A percentile compares a stretch with the other conserved stretches of the same genome.
phyloP scores from a whole-genome alignment of 306 rosid species.

The Rubus idaeus region DNA sequence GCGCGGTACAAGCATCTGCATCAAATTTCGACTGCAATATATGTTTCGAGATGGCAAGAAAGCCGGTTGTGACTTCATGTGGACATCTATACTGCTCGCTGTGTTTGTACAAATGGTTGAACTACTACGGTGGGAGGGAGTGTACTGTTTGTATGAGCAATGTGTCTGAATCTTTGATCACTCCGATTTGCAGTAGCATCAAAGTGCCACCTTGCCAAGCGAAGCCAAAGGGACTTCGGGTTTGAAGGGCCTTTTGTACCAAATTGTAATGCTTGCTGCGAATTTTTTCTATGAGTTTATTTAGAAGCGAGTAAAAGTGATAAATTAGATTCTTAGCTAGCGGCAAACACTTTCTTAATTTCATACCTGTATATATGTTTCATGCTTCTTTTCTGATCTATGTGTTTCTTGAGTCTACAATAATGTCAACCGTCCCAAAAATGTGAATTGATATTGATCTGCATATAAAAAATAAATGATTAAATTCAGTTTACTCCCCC shows the following conservation, averaged over 20 bases:
- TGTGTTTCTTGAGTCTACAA: too few species aligned
- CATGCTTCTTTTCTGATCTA: too few species aligned
- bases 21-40: not conserved
- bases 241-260: not conserved
- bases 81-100: not conserved
- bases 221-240: not conserved
- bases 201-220: not conserved
- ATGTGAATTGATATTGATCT: too few species aligned
- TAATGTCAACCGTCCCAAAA: too few species aligned
- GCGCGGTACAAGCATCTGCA: not conserved
- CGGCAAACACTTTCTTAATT: not conserved
- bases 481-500: too few species aligned
- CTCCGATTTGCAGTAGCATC: not conserved
- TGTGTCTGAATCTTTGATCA: not conserved
- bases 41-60: constrained; percentile 11
- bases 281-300: not conserved
- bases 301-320: not conserved
- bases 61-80: constrained; percentile 14
- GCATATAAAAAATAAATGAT: too few species aligned
- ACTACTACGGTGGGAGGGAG: not conserved
- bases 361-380: too few species aligned
- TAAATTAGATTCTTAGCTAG: not conserved
- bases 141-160: constrained; percentile 6
- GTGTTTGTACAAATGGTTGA: constrained; percentile 3
- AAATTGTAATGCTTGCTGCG: not conserved